These are phyloP conservation scores for Quaeritorhiza haematococci DNA, from an alignment of 371 early-diverging fungal species.

Conservation along the genomic window DNA sequence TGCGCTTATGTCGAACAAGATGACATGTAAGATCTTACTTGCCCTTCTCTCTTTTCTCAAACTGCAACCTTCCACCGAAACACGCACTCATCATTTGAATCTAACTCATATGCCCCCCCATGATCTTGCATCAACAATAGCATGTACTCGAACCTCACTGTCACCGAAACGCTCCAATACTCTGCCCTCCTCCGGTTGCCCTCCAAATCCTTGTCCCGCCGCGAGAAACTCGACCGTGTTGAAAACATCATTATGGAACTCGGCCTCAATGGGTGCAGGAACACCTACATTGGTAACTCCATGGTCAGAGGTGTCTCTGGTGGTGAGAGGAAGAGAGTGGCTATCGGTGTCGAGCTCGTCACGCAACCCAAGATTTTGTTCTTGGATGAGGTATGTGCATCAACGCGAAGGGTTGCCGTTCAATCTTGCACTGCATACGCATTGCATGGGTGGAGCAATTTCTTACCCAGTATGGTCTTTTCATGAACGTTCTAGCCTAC, in stretches of 20 bases:
- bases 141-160: slow-evolving; percentile 78
- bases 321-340: slow-evolving; percentile 85
- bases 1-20: background rate
- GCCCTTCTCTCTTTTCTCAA: too few relatives aligned
- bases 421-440: too few relatives aligned
- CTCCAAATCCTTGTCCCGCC: slow-evolving; percentile 43
- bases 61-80: too few relatives aligned
- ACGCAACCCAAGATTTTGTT: slow-evolving; percentile 69
- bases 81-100: too few relatives aligned
- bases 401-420: too few relatives aligned
- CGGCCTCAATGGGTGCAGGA: slow-evolving; percentile 62
- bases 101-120: slow-evolving; percentile 1
- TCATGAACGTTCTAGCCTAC: slow-evolving; percentile 73
- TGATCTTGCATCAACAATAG: too few relatives aligned
- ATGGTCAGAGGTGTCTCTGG: slow-evolving; percentile 72
- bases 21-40: background rate
- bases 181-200: slow-evolving; percentile 80
- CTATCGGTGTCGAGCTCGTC: slow-evolving; percentile 87
- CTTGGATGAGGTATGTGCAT: too few relatives aligned
- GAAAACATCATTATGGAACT: slow-evolving; percentile 63
- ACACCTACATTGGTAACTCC: slow-evolving; percentile 57
- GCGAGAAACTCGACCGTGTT: slow-evolving; percentile 55
- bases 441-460: too few relatives aligned
- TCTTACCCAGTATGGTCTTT: too few relatives aligned
- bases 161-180: slow-evolving; percentile 80